Evolutionary conservation across 768 basidiomycete species (phyloP), one percentile per base, ranked within the genome.

Genomic region (Mycena kentingensis): DNA sequence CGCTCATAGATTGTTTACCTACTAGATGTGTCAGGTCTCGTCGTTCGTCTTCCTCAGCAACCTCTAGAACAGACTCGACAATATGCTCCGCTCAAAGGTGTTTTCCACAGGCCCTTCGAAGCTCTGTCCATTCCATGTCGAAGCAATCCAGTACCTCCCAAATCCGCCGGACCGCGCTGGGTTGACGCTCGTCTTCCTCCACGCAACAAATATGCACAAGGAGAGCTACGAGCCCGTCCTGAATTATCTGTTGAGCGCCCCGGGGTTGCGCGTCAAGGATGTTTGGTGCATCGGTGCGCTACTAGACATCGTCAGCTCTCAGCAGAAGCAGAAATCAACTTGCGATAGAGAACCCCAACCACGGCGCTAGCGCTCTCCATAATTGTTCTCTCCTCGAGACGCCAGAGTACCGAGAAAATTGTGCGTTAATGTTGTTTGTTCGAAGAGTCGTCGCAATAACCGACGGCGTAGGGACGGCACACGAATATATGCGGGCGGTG

Each of bases 231-330:
- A 55, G 24, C 41, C 35, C 3, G 22, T 51, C 24, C 7, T 50
- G 3, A 27, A 8, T 2, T 24, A 51, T 24, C 44, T 55, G 4
- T 21, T 55, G 29, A 5, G 25, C 31, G 41, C n/a, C 53, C 3
- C n/a, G 5, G 28, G 35, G 5, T 5, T 46, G 10, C 44, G 27
- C 2, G 31, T 54, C 13, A 11, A 35, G 3, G 54, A 55, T 25
- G 49, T 46, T 12, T 55, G 54, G 54, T 55, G 43, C 37, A 55
- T 55, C 24, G 54, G 54, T 55, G 19, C 19, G 46, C 22, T 10
- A 13, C 15, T 21, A 4, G 32, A 7, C 12, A 38, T 35, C 41
- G 2, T 7, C 10, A 10, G 2, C 12, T 35, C 2, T 31, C 15
- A 3, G n/a, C 18, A n/a, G 24, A 10, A 8, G 37, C 18, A 10